Evolutionary conservation across 2,329 filamentous ascomycete genomes (phyloP).

Genomic region (Alternaria gansuensis): DNA sequence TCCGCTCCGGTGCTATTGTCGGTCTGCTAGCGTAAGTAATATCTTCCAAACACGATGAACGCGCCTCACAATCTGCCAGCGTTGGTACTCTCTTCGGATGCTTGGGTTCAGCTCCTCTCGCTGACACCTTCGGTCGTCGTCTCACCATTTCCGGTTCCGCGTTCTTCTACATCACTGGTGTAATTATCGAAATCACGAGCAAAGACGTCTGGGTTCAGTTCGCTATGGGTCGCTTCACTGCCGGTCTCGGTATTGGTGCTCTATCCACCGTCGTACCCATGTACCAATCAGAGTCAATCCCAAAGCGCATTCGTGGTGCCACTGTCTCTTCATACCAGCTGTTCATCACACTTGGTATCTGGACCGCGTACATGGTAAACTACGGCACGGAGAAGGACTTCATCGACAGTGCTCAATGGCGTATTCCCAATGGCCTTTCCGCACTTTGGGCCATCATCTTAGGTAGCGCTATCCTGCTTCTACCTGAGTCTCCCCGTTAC

Average conservation of each 20-base stretch:
- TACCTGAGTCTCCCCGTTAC: slow-evolving; percentile 67
- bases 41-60: neutral
- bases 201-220: slow-evolving; percentile 68
- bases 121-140: slow-evolving; percentile 69
- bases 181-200: slow-evolving; percentile 71
- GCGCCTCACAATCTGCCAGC: slow-evolving; percentile 24
- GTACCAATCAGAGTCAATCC: slow-evolving; percentile 74
- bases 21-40: slow-evolving; percentile 46
- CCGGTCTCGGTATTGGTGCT: slow-evolving; percentile 71
- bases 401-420: slow-evolving; percentile 65
- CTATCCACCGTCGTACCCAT: slow-evolving; percentile 66
- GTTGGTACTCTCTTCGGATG: slow-evolving; percentile 79
- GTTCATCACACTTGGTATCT: slow-evolving; percentile 74
- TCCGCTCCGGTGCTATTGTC: slow-evolving; percentile 49
- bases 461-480: slow-evolving; percentile 62
- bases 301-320: slow-evolving; percentile 70
- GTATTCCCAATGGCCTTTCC: slow-evolving; percentile 69
- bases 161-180: slow-evolving; percentile 70
- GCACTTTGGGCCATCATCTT: slow-evolving; percentile 66
- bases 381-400: slow-evolving; percentile 65
- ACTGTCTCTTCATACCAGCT: slow-evolving; percentile 72
- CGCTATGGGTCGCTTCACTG: slow-evolving; percentile 68
- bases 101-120: slow-evolving; percentile 65
- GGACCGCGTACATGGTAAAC: slow-evolving; percentile 62
- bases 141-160: slow-evolving; percentile 69